Conservation (phyloP, 2,329 filamentous ascomycete genomes). For the Calonectria pauciramosa region DNA sequence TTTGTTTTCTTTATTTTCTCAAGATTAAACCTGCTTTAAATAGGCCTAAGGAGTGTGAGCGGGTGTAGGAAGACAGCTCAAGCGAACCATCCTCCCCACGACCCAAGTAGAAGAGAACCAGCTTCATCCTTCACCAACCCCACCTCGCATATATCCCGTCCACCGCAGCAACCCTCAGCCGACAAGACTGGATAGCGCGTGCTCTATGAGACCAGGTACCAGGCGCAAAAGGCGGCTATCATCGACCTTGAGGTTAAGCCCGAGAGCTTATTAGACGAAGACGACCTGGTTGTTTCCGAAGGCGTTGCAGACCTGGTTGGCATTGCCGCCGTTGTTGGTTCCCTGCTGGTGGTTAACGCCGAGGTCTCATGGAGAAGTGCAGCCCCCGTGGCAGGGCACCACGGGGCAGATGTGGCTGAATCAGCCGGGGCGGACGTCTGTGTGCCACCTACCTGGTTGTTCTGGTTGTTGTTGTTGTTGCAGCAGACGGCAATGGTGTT, state of each 20-base stretch:
- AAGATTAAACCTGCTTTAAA: background rate
- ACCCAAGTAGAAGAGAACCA: background rate
- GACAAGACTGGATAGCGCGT: background rate
- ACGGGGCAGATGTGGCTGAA: background rate
- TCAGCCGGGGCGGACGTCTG: background rate
- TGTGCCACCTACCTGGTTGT: background rate
- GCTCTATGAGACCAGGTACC: background rate
- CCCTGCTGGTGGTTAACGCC: constrained; percentile 2
- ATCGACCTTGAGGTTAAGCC: background rate
- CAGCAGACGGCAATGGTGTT: constrained; percentile 22
- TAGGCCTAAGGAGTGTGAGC: constrained; percentile 2
- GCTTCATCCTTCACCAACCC: background rate
- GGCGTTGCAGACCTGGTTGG: background rate
- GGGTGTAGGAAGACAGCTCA: background rate
- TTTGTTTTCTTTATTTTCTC: background rate
- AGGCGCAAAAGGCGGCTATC: background rate
- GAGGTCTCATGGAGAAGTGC: background rate
- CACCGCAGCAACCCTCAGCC: background rate
- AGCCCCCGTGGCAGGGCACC: background rate
- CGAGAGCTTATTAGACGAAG: background rate
- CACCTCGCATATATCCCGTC: background rate
- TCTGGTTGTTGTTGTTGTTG: constrained; percentile 7
- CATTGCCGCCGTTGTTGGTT: background rate
- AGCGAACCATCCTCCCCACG: background rate
- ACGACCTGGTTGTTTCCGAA: background rate